phyloP scores from a whole-genome alignment of 805 yeast genomes.

The Candida maltosa region DNA sequence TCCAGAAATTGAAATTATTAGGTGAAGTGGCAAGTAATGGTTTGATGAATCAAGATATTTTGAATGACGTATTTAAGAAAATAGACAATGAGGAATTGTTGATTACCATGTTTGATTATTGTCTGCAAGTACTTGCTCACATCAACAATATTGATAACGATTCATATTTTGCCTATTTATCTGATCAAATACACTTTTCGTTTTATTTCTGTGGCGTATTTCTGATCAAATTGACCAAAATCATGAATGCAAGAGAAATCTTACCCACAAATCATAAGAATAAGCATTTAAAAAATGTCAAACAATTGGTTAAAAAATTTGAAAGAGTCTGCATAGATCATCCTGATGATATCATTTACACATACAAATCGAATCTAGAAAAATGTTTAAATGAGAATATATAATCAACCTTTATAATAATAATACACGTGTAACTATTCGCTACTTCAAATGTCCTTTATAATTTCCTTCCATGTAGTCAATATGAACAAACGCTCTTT shows the following conservation, averaged over 20 bases:
- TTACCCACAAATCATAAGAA: constrained; percentile 2
- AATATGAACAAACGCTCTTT: constrained; percentile 78
- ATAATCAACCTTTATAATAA: constrained; percentile 39
- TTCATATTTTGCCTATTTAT: constrained; percentile 63
- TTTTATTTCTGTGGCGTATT: constrained; percentile 42
- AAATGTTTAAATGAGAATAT: constrained; percentile 11
- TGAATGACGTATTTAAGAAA: no score
- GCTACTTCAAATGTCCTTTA: constrained; percentile 36
- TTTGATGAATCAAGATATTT: no score
- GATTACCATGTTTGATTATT: constrained; percentile 35
- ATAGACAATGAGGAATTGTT: constrained; percentile 1
- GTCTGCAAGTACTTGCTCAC: constrained; percentile 40
- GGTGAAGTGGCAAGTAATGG: no score
- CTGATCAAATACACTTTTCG: constrained; percentile 64
- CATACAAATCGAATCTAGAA: constrained; percentile 23
- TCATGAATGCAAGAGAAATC: not conserved
- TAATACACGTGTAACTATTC: constrained; percentile 18
- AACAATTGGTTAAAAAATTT: constrained; percentile 23
- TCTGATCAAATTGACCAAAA: constrained; percentile 21
- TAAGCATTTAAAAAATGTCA: constrained; percentile 30
- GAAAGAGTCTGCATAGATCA: constrained; percentile 24
- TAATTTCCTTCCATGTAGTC: constrained; percentile 54
- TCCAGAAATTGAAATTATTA: constrained; percentile 37
- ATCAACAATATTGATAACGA: constrained; percentile 42
- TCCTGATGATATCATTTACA: constrained; percentile 26